phyloP scores from a whole-genome alignment of 2,329 filamentous ascomycete species.

The Phaeophleospora eucalypticola region DNA sequence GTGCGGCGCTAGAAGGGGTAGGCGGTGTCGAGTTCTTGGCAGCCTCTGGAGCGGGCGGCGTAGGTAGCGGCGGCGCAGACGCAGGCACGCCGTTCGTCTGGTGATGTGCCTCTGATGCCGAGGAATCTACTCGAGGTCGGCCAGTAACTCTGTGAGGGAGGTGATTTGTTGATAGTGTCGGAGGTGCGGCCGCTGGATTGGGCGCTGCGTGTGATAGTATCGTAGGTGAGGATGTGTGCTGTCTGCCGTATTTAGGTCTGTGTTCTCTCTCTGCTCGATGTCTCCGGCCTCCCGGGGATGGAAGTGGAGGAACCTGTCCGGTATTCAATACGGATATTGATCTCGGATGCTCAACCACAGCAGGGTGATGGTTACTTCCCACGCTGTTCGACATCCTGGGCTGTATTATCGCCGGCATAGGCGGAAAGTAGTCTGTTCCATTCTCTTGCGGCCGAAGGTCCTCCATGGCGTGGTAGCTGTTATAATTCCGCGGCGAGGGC shows the following conservation, averaged over 20 bases:
- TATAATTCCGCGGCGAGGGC: conserved; percentile 64
- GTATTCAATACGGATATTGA: conserved; percentile 78
- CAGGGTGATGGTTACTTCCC: conserved; percentile 32
- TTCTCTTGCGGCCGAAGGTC: conserved; percentile 63
- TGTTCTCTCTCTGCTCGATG: conserved; percentile 25
- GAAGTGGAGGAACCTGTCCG: conserved; percentile 73
- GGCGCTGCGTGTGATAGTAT: conserved; percentile 48
- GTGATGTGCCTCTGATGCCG: conserved; percentile 42
- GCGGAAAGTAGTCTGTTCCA: conserved; percentile 79
- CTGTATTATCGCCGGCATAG: conserved; percentile 52
- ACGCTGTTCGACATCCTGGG: conserved; percentile 37
- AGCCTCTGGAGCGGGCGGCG: conserved; percentile 44
- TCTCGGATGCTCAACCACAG: conserved; percentile 46
- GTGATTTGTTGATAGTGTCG: conserved; percentile 33
- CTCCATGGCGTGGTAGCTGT: conserved; percentile 56
- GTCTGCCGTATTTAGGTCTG: conserved; percentile 61
- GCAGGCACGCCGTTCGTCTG: conserved; percentile 35
- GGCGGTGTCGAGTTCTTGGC: conserved; percentile 29
- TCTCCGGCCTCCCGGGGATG: conserved; percentile 71
- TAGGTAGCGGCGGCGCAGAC: conserved; percentile 52
- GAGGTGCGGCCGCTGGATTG: conserved; percentile 24
- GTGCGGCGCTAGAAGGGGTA: conserved; percentile 23
- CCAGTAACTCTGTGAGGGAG: conserved; percentile 25
- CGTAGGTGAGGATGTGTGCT: conserved; percentile 79
- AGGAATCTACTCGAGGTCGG: conserved; percentile 37